Percentiles rank a stretch among this genome's conserved stretches.
phyloP scores from a whole-genome alignment of 2,329 filamentous ascomycete species.

The Allantophomopsis cytisporea region DNA sequence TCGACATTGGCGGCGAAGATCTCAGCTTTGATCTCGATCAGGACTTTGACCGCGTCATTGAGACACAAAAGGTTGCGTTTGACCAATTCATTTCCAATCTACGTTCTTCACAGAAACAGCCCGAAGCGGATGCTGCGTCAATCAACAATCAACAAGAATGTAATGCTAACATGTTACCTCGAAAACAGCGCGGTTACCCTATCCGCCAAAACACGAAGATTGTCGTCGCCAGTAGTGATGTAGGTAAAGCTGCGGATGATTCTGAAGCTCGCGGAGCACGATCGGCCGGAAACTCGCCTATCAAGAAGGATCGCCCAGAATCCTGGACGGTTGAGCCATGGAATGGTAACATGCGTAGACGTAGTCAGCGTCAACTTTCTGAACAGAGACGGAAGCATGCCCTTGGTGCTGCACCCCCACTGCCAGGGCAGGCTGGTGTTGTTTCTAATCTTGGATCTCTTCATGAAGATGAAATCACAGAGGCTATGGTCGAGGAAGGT shows the following conservation, averaged over 20 bases:
- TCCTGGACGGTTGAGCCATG: slow-evolving; percentile 96
- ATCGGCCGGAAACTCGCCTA: slow-evolving; percentile 53
- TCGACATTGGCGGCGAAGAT: slow-evolving; percentile 56
- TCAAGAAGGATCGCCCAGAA: slow-evolving; percentile 69
- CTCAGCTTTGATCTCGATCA: slow-evolving; percentile 77
- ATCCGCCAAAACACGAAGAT: slow-evolving; percentile 99
- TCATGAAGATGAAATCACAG: slow-evolving; percentile 36
- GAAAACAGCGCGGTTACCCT: slow-evolving; percentile 84
- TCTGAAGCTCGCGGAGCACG: slow-evolving; percentile 31
- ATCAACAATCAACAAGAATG: slow-evolving; percentile 2
- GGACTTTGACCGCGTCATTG: slow-evolving; percentile 91
- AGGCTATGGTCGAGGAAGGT: slow-evolving; percentile 55
- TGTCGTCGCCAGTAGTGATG: slow-evolving; percentile 67
- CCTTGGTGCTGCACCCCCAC: slow-evolving; percentile 57
- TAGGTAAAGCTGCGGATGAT: slow-evolving; percentile 48
- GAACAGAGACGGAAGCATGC: slow-evolving; percentile 22
- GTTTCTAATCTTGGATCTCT: slow-evolving; percentile 46
- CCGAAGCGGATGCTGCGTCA: slow-evolving; percentile 1
- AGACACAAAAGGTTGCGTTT: slow-evolving; percentile 85
- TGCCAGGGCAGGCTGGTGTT: slow-evolving; percentile 81
- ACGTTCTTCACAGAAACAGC: slow-evolving; percentile 32
- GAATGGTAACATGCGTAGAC: slow-evolving; percentile 67
- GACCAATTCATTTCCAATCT: slow-evolving; percentile 13
- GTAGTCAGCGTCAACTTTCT: slow-evolving; percentile 46
- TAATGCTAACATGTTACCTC: slow-evolving; percentile 49